Base-by-base conservation (phyloP, 2,329 filamentous ascomycete species). In the Drechslerella dactyloides region DNA sequence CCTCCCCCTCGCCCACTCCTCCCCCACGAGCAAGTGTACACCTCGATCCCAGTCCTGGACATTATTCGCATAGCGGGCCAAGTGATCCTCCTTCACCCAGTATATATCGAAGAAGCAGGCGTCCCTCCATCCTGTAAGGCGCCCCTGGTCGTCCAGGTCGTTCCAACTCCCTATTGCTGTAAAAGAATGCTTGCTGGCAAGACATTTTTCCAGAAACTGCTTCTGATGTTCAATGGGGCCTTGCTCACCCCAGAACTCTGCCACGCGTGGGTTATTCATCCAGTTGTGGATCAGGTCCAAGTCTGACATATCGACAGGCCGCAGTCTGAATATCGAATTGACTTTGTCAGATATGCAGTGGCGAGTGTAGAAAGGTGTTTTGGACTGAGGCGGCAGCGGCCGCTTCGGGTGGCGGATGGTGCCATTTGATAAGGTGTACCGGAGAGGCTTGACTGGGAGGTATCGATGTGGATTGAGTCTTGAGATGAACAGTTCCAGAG, bases 161-260 rank as follows among this genome's bases (percentile, higher is more conserved):
- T 97, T 91, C 90, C 93, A 99, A 78, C 92, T 88, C 0, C 90
- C 94, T 72, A 97, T 93, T 0, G 89, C 91, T 0, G 94, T 94
- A 79, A 97, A 96, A 7, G 88, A 91, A 79, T 97, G 89, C 17
- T 84, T 83, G 19, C 84, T 87, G 11, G 83, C 83, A 10, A 97
- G 81, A 0, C 85, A 87, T 1, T 81, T 82, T 19, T 84, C 81
- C 2, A 99, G 82, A 73, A 96, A 96, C 1, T 84, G 80, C 76
- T 87, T 84, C 75, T 90, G 88, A 17, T 84, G 83, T 1, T 79
- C 52, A 81, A 80, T 66, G 80, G 87, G 62, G 80, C 87, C 57
- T 80, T 85, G 83, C 81, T 80, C 85, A 21, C 90, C 90, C 94
- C 94, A 99, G 76, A 91, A 93, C n/a, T 86, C 84, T 15, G 87